Evolutionary conservation across 1,284 basidiomycete species (phyloP).

Genomic region (Entoloma clypeatum): DNA sequence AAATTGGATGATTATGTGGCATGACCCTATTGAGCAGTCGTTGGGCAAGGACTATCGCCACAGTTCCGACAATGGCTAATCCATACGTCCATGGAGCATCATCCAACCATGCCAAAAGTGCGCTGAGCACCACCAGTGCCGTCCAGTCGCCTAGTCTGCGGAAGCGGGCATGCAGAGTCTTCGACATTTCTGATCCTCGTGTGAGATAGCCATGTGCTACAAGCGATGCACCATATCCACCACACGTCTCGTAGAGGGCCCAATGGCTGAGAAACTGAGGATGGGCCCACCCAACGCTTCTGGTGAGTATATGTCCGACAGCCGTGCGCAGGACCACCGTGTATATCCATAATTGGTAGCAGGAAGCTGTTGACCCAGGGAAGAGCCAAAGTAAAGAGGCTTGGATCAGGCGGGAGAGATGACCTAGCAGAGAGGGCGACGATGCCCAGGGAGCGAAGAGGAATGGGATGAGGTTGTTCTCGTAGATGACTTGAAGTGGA

Average conservation of each 20-base stretch:
- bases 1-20: conserved; percentile 13
- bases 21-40: conserved; percentile 5
- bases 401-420: conserved; percentile 21
- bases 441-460: conserved; percentile 23
- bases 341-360: conserved; percentile 30
- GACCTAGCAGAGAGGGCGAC: conserved; percentile 16
- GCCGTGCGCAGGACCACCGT: conserved; percentile 27
- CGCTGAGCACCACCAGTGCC: conserved; percentile 14
- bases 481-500: conserved; percentile 24
- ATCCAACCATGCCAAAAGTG: conserved; percentile 28
- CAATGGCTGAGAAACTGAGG: conserved; percentile 38
- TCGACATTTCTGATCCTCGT: conserved; percentile 15
- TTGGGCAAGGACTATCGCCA: conserved; percentile 14
- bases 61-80: conserved; percentile 23
- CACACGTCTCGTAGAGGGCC: conserved; percentile 35
- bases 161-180: conserved; percentile 11
- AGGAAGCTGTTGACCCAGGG: conserved; percentile 12
- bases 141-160: conserved; percentile 12
- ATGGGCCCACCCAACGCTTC: conserved; percentile 36
- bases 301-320: conserved; percentile 30
- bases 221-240: conserved; percentile 35
- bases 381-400: conserved; percentile 16
- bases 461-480: conserved; percentile 19
- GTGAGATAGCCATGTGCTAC: conserved; percentile 23
- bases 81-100: conserved; percentile 37